A percentile compares a stretch with the other conserved stretches of the same genome.
These are phyloP conservation scores for Aureobasidium sp. DNA, from an alignment of 2,329 filamentous ascomycete genomes.

Conservation along the genomic window DNA sequence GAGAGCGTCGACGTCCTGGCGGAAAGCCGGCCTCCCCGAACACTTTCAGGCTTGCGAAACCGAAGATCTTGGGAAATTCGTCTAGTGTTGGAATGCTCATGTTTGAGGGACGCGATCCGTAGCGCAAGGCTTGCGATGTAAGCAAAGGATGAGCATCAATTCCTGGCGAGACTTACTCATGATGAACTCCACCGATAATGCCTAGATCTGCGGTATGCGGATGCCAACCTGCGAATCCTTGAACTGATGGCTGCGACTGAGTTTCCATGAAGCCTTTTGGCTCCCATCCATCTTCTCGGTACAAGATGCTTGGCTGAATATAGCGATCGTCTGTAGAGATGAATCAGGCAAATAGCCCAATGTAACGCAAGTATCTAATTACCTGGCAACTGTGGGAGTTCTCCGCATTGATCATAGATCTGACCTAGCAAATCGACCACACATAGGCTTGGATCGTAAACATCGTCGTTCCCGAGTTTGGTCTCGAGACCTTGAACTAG, in stretches of 20 bases:
- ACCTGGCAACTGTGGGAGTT: background rate
- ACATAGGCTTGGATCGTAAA: background rate
- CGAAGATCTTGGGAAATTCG: constrained; percentile 2
- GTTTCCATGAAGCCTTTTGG: background rate
- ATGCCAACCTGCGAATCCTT: background rate
- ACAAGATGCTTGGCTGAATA: background rate
- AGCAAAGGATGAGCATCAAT: background rate
- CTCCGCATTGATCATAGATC: background rate
- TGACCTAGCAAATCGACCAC: background rate
- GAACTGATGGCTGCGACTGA: background rate
- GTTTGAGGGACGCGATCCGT: background rate
- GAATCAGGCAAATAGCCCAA: background rate
- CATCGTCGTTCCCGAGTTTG: background rate
- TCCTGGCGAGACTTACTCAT: background rate
- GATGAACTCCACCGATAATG: background rate
- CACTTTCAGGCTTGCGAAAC: background rate
- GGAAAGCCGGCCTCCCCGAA: background rate
- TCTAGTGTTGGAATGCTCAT: background rate
- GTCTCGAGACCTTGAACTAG: background rate
- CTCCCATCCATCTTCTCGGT: background rate
- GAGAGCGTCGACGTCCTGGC: background rate
- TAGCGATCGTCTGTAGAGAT: background rate
- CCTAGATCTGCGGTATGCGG: background rate
- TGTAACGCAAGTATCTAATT: background rate
- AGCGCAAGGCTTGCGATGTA: background rate